Conservation (phyloP, 1,284 basidiomycete genomes). For the Trichosporon sp. region DNA sequence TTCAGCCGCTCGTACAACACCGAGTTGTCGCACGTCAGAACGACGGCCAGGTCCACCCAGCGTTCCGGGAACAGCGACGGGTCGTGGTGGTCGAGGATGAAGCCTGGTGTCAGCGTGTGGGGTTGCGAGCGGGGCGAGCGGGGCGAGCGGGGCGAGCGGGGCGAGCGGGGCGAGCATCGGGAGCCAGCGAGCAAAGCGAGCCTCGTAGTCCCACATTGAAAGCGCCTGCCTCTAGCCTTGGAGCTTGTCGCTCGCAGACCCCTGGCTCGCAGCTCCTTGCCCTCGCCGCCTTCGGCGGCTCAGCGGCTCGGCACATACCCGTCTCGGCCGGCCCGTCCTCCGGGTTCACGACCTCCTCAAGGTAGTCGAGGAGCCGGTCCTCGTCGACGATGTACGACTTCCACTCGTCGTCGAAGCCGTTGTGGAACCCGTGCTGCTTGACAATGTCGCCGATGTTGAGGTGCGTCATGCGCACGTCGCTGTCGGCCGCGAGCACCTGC, state of each 20-base stretch:
- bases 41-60: slow-evolving; percentile 96
- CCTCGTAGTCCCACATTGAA: too few relatives aligned
- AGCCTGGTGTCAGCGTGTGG: slow-evolving; percentile 57
- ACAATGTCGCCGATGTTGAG: slow-evolving; percentile 86
- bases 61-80: slow-evolving; percentile 92
- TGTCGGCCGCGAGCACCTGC: slow-evolving; percentile 58
- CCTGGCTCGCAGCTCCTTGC: too few relatives aligned
- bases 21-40: slow-evolving; percentile 83
- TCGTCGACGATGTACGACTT: slow-evolving; percentile 91
- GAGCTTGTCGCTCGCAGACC: too few relatives aligned
- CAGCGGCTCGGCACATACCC: slow-evolving; percentile 27
- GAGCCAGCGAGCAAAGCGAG: not conserved
- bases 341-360: slow-evolving; percentile 61
- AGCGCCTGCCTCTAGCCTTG: too few relatives aligned
- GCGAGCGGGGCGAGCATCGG: too few relatives aligned
- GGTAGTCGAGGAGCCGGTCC: slow-evolving; percentile 86
- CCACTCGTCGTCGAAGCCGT: slow-evolving; percentile 92
- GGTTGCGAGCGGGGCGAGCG: too few relatives aligned
- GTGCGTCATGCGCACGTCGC: slow-evolving; percentile 64
- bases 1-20: slow-evolving; percentile 91
- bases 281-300: not conserved
- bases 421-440: slow-evolving; percentile 75
- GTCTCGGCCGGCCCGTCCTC: slow-evolving; percentile 35
- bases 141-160: not conserved
- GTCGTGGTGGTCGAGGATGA: slow-evolving; percentile 96